Conservation (phyloP, 352 stramenopile species). For the Pythium dissotocum region DNA sequence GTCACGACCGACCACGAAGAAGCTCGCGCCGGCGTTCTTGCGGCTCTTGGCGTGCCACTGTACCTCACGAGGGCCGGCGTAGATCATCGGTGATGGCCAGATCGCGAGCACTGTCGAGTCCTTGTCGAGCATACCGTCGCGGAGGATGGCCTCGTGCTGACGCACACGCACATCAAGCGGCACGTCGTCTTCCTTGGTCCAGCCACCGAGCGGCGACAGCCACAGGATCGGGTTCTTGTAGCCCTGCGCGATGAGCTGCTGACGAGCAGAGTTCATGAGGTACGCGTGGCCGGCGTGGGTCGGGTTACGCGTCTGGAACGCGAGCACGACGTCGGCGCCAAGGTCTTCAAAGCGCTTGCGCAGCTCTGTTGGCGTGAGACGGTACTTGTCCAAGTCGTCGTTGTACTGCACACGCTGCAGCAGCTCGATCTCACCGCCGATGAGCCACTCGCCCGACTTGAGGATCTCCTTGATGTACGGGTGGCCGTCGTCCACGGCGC, state of each 20-base stretch:
- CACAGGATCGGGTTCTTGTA: conserved; percentile 98
- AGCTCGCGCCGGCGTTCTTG: conserved; percentile 95
- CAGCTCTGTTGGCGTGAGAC: conserved; percentile 93
- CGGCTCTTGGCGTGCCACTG: conserved; percentile 98
- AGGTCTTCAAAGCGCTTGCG: conserved; percentile 94
- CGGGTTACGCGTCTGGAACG: conserved; percentile 98
- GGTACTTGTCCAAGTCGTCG: conserved; percentile 96
- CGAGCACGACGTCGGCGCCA: conserved; percentile 96
- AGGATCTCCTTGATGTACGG: conserved; percentile 98
- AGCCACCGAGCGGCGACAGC: conserved; percentile 96
- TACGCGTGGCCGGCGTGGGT: conserved; percentile 98
- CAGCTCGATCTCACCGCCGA: conserved; percentile 96
- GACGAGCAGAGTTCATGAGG: conserved; percentile 96
- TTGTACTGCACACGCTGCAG: conserved; percentile 96
- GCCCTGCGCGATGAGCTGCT: conserved; percentile 91
- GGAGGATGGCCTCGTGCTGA: conserved; percentile 94
- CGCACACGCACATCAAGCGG: conserved; percentile 97
- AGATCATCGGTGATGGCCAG: conserved; percentile 99
- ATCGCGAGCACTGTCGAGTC: conserved; percentile 98
- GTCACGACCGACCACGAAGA: conserved; percentile 98
- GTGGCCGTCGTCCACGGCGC: conserved; percentile 94
- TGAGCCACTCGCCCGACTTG: conserved; percentile 93
- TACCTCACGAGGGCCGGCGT: conserved; percentile 97
- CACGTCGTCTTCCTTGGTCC: conserved; percentile 98
- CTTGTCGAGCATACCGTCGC: conserved; percentile 94